Conservation (phyloP, 75 land plant genomes). For the Larix kaempferi region DNA sequence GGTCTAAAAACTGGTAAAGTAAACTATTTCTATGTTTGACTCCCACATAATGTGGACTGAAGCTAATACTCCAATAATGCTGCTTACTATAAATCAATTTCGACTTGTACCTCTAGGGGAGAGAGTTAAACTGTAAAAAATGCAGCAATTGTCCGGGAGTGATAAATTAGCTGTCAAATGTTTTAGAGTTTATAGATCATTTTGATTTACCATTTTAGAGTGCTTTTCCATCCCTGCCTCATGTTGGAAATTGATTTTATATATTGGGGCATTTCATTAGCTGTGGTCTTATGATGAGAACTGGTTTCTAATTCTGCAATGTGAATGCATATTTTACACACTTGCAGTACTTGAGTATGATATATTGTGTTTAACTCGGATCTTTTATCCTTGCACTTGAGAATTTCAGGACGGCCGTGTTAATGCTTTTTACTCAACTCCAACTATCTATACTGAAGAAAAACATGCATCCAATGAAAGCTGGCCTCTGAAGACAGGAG, state of each 20-base stretch:
- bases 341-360: background rate
- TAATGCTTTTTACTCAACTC: slow-evolving; percentile 78
- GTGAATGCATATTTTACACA: background rate
- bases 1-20: background rate
- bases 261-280: background rate
- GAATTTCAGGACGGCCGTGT: slow-evolving; percentile 69
- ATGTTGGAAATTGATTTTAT: background rate
- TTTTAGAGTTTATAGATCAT: background rate
- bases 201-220: background rate
- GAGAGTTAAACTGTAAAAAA: background rate
- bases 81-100: background rate
- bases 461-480: slow-evolving; percentile 57
- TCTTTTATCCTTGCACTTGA: slow-evolving; percentile 1
- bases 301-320: background rate
- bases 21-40: background rate
- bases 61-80: background rate
- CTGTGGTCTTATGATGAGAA: background rate
- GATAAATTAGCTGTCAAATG: background rate
- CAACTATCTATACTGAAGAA: slow-evolving; percentile 70
- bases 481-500: slow-evolving; percentile 77
- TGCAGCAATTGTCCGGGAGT: background rate
- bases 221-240: background rate
- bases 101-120: background rate
- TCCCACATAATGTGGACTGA: background rate
- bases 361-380: background rate